Base-by-base conservation (phyloP, 2,329 filamentous ascomycete genomes). In the Phialophora expanda region DNA sequence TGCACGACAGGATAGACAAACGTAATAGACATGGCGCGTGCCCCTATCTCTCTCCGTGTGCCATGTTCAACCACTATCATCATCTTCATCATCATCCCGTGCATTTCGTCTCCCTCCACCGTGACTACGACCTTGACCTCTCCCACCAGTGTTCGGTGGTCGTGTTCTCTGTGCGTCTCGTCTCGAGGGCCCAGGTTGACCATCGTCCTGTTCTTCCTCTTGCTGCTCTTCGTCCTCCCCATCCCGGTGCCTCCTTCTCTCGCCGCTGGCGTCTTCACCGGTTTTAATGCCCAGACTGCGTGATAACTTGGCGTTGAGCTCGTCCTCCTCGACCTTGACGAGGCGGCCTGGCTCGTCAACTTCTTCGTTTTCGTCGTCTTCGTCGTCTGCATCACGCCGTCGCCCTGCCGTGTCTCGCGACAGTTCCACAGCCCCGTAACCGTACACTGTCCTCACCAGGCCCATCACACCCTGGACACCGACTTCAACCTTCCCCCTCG, bases 401-500 rank as follows among this genome's bases (percentile, higher is more conserved):
- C 66, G 51, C 56, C n/a, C 41, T 50, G 32, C n/a, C 68, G 7
- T 28, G 60, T 56, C 64, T 24, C 61, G 56, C 28, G 53, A 53
- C 26, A 65, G 50, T 9, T 34, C 22, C 2, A 68, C 69, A 2
- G 68, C 66, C n/a, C 69, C 72, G 51, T 73, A 72, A 77, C 74
- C 86, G 74, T 84, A 87, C 1, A 89, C 84, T 58, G 78, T 78
- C 67, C 80, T 80, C 3, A 93, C 87, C 69, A 97, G 78, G 0
- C 87, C 88, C 20, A 88, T 86, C 12, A 95, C 90, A 0, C 90
- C 91, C 57, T 87, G 84, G n/a, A 88, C 83, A 0, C 90, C 91
- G 41, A 98, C 86, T 77, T 98, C 95, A 7, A 93, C 84, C 78
- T 90, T 95, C 5, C 91, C 94, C 24, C 95, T 85, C 5, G 92